Conservation (phyloP, 768 basidiomycete species). For the Peribolospora baueri region DNA sequence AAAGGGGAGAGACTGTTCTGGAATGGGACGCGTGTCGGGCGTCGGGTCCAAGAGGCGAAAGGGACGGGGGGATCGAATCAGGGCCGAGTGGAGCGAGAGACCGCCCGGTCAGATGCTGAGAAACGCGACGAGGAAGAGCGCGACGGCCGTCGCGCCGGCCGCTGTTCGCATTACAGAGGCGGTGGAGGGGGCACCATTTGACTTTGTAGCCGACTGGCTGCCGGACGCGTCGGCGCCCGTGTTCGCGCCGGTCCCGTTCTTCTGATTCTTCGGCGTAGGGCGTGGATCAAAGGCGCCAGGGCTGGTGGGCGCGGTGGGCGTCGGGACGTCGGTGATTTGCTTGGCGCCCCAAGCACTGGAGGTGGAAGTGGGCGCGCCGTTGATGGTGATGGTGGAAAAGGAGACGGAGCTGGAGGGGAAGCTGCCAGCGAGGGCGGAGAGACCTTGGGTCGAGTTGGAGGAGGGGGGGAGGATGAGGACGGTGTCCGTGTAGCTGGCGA, state of each 20-base stretch:
- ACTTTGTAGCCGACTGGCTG: too few relatives aligned
- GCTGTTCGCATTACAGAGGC: not conserved
- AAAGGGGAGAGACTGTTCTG: too few relatives aligned
- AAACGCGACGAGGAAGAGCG: not conserved
- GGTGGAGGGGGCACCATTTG: not conserved
- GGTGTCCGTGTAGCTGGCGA: constrained; percentile 10
- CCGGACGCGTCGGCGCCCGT: too few relatives aligned
- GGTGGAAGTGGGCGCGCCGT: not conserved
- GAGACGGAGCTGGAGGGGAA: not conserved
- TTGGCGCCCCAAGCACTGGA: not conserved
- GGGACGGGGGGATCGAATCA: not conserved
- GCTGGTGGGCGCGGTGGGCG: not conserved
- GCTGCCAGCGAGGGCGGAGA: constrained; percentile 1
- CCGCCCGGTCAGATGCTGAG: not conserved
- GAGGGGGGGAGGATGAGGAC: constrained; percentile 3
- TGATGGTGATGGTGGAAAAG: not conserved
- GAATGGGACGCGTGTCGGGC: too few relatives aligned
- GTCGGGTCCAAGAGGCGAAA: not conserved
- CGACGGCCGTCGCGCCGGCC: not conserved
- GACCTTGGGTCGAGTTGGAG: not conserved
- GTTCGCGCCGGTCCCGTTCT: too few relatives aligned
- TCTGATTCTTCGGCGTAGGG: too few relatives aligned
- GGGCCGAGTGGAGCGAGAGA: not conserved
- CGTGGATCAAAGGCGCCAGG: too few relatives aligned
- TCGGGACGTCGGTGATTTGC: not conserved